Percentiles rank a stretch among this genome's conserved stretches.
Conservation (phyloP, 2,329 filamentous ascomycete species). For the Chaetomium sp. region DNA sequence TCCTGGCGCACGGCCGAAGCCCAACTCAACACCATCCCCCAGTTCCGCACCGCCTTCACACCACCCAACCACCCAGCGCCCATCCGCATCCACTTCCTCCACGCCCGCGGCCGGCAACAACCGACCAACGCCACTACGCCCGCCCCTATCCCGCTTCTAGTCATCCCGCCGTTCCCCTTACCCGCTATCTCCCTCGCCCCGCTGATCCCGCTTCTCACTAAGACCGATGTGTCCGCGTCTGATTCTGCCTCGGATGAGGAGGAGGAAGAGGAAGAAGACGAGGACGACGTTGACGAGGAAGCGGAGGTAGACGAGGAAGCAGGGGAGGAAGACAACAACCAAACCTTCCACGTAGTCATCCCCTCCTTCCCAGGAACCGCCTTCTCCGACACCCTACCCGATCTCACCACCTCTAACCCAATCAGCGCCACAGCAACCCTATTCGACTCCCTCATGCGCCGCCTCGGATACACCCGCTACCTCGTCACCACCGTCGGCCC, state of each 20-base stretch:
- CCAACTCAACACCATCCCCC: conserved; percentile 54
- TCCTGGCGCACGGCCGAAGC: conserved; percentile 57
- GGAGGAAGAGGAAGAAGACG: too few species aligned
- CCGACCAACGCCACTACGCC: conserved; percentile 4
- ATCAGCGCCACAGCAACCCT: conserved; percentile 48
- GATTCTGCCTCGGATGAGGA: too few species aligned
- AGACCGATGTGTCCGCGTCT: too few species aligned
- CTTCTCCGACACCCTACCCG: conserved; percentile 57
- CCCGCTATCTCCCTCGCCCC: conserved; percentile 37
- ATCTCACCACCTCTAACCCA: conserved; percentile 41
- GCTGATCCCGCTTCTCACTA: neutral
- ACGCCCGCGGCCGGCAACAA: conserved; percentile 42
- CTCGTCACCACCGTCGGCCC: conserved; percentile 50
- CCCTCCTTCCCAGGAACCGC: conserved; percentile 60
- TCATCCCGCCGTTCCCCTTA: conserved; percentile 60
- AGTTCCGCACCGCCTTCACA: conserved; percentile 54
- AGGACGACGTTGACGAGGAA: too few species aligned
- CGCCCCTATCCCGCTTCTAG: conserved; percentile 55
- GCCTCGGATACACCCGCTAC: conserved; percentile 52
- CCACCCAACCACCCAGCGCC: conserved; percentile 18
- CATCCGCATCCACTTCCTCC: conserved; percentile 58
- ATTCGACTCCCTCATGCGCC: conserved; percentile 52
- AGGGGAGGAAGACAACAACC: too few species aligned
- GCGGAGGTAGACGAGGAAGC: too few species aligned
- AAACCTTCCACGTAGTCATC: conserved; percentile 55